Percentiles rank a stretch among this genome's conserved stretches.
Evolutionary conservation across 192 early-diverging fungal species (phyloP).

Genomic region (Gigaspora rosea): DNA sequence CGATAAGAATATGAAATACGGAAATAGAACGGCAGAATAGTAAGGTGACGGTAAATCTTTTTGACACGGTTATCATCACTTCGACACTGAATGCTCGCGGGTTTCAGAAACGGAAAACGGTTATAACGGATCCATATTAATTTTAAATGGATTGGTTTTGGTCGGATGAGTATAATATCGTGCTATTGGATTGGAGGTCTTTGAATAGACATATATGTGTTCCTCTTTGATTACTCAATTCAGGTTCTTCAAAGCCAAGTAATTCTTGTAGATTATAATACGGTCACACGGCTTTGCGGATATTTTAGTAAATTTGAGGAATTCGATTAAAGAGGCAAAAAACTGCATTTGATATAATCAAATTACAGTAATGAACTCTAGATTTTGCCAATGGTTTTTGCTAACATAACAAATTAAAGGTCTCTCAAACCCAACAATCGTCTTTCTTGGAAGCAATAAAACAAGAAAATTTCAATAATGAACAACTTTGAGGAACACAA

Average conservation of each 20-base stretch:
- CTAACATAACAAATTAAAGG: not conserved
- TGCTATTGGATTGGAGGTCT: not conserved
- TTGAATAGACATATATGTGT: not conserved
- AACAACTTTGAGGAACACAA: slow-evolving; percentile 19
- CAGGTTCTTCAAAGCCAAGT: slow-evolving; percentile 9
- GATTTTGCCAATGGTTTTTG: not conserved
- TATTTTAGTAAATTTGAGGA: too few species aligned
- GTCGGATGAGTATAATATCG: not conserved
- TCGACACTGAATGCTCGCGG: not conserved
- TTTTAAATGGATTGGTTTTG: not conserved
- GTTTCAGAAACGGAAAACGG: slow-evolving; percentile 21
- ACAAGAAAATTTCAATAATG: slow-evolving; percentile 4
- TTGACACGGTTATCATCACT: slow-evolving; percentile 7
- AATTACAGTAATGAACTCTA: too few species aligned
- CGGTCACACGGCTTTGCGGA: not conserved
- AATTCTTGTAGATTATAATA: not conserved
- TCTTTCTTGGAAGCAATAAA: slow-evolving; percentile 20
- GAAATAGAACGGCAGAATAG: slow-evolving; percentile 17
- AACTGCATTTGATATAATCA: too few species aligned
- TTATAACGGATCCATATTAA: not conserved
- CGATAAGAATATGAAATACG: slow-evolving; percentile 15
- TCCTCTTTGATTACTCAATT: slow-evolving; percentile 4
- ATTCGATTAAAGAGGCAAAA: not conserved
- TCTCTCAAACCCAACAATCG: slow-evolving; percentile 8
- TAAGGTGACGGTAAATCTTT: not conserved